Conservation (phyloP, 306 rosid species). For the Trichosanthes truncata region DNA sequence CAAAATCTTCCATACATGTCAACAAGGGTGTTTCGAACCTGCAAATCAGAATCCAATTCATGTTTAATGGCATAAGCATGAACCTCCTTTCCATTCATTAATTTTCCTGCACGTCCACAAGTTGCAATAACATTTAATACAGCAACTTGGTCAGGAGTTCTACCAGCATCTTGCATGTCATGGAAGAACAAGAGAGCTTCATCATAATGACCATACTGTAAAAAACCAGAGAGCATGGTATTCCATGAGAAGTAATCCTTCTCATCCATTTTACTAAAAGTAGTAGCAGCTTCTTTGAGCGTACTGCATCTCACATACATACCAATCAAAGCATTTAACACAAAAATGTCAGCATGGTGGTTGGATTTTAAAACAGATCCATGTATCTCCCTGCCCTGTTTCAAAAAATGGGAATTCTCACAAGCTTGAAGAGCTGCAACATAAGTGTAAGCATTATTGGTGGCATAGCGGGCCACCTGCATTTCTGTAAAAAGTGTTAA, state of each 20-base stretch:
- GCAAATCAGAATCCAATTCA: conserved; percentile 44
- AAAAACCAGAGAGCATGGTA: conserved; percentile 54
- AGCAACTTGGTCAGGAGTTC: conserved; percentile 51
- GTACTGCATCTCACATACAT: conserved; percentile 55
- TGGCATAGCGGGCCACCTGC: conserved; percentile 29
- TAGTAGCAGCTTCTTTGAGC: conserved; percentile 30
- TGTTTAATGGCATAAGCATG: conserved; percentile 54
- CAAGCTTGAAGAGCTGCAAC: conserved; percentile 73
- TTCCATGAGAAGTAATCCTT: conserved; percentile 66
- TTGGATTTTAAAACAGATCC: conserved; percentile 37
- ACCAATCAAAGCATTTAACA: conserved; percentile 57
- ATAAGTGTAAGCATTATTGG: conserved; percentile 35
- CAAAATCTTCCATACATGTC: conserved; percentile 66
- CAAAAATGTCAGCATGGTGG: conserved; percentile 32
- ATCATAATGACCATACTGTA: conserved; percentile 38
- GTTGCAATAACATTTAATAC: conserved; percentile 42
- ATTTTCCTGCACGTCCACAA: conserved; percentile 43
- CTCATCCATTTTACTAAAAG: conserved; percentile 29
- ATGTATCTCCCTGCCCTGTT: conserved; percentile 55
- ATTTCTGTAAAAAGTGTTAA: conserved; percentile 38
- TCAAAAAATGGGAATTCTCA: conserved; percentile 30
- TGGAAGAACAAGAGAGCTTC: conserved; percentile 40
- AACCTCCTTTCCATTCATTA: conserved; percentile 47
- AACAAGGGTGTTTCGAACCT: conserved; percentile 48
- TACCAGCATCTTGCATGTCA: conserved; percentile 30